Base-by-base conservation (phyloP, 2,329 filamentous ascomycete species). In the Purpureocillium lavendulum region DNA sequence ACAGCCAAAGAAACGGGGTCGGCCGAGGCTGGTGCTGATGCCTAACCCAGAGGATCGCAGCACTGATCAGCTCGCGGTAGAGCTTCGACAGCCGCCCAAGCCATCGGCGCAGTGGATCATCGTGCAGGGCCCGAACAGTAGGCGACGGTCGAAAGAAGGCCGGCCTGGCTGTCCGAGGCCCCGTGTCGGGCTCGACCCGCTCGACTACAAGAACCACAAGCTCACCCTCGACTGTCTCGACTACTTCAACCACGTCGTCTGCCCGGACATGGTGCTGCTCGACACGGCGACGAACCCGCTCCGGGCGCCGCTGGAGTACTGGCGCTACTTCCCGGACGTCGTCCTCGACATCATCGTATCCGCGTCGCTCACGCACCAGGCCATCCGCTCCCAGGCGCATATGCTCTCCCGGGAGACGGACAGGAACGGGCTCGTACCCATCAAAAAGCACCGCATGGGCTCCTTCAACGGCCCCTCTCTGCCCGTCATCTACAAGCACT, bases 21-120 rank as follows among this genome's bases (percentile, higher is more conserved):
- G 40, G 8, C 45, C 45, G 9, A 43, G 43, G 40, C 38, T 47
- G 33, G 45, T 47, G 15, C 18, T 47, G 9, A 47, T 47, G 45
- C 14, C 18, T 15, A 38, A 35, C 21, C 21, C 21, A 18, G 13
- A n/a, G 3, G 38, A 31, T 24, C n/a, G n/a, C n/a, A n/a, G n/a
- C n/a, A n/a, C n/a, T n/a, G n/a, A n/a, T n/a, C n/a, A n/a, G n/a
- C n/a, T n/a, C n/a, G n/a, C n/a, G n/a, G n/a, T 15, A 13, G 9
- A 31, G 4, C 29, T 33, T 17, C 24, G 28, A 4, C 14, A 38
- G 21, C 21, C 14, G 24, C 34, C 10, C 4, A 13, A 16, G 21
- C 34, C 13, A 6, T 26, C 15, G n/a, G 17, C 15, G 21, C 34
- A 36, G 8, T 26, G 21, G 21, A 26, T 26, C 5, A 10, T 10